Base-by-base conservation (phyloP, 176 grass and related monocot species). In the Elaeis guineensis region DNA sequence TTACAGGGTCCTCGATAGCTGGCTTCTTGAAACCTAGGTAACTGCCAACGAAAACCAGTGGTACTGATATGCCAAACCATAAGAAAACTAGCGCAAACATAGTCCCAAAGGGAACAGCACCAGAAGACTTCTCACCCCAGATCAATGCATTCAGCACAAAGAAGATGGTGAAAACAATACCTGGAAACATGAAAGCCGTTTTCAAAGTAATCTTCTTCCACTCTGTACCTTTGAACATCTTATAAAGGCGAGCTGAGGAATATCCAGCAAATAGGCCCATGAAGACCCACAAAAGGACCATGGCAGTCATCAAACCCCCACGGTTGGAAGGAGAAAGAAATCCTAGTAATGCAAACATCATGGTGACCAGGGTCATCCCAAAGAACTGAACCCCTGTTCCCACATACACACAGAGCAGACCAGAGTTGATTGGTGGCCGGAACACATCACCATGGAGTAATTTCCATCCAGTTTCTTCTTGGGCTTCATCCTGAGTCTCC, bases 271-370 rank as follows among this genome's bases (percentile, higher is more conserved):
- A 62, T 18, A 72, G 25, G 4, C 70, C 70, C 70, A 72, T 72
- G 58, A 72, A 72, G 7, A 72, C 70, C 70, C 70, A 72, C 49
- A 72, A 72, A 55, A 72, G 70, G 59, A 72, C 70, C 70, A 72
- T 53, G 1, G 70, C 70, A 62, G 70, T 72, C 70, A 72, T 72
- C 14, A 72, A 20, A 26, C 70, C 70, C 11, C 70, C 70, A n/a
- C 70, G 58, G 25, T 72, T 72, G 59, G 70, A 72, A 28, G 70
- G 70, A 5, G 70, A 72, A n/a, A 72, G 70, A 49, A 72, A 72
- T 9, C 70, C 70, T 17, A 72, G 58, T 11, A 72, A 59, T 52
- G 70, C 70, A 54, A 72, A 63, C 35, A 72, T 72, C 70, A 72
- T 62, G 17, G 70, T 72, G 50, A 72, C 70, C 50, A 72, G 54